phyloP scores from a whole-genome alignment of 305 asterid species.

The Andrographis paniculata region DNA sequence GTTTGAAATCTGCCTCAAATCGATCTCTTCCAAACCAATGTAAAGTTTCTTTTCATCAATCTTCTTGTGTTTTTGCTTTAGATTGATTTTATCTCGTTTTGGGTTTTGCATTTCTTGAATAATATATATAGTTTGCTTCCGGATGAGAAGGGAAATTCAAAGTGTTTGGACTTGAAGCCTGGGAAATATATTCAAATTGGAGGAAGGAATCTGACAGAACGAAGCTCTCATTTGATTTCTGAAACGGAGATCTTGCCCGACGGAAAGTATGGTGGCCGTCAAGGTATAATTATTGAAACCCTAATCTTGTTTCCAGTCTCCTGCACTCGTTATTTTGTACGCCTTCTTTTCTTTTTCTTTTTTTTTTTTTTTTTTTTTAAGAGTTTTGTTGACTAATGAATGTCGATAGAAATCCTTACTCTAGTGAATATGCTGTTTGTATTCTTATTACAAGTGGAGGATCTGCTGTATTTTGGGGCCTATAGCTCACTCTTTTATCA shows the following conservation, averaged over 20 bases:
- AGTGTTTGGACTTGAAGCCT: background rate
- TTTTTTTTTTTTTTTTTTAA: background rate
- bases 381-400: too few relatives aligned
- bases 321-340: conserved; percentile 5
- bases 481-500: background rate
- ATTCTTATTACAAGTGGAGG: background rate
- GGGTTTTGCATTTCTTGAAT: background rate
- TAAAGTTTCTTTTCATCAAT: too few relatives aligned
- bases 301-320: conserved; percentile 15
- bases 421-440: background rate
- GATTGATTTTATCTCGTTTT: background rate
- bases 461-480: background rate
- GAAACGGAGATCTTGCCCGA: conserved; percentile 5
- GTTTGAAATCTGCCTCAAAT: too few relatives aligned
- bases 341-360: background rate
- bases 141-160: conserved; percentile 9
- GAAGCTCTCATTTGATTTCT: conserved; percentile 7
- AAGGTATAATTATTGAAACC: conserved; percentile 33
- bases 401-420: too few relatives aligned
- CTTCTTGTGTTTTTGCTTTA: too few relatives aligned
- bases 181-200: background rate
- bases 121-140: background rate
- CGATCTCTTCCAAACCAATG: too few relatives aligned
- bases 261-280: conserved; percentile 50
- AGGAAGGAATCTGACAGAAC: conserved; percentile 1